Conservation (phyloP, 2,329 filamentous ascomycete genomes). For the Neofusicoccum umdonicola region DNA sequence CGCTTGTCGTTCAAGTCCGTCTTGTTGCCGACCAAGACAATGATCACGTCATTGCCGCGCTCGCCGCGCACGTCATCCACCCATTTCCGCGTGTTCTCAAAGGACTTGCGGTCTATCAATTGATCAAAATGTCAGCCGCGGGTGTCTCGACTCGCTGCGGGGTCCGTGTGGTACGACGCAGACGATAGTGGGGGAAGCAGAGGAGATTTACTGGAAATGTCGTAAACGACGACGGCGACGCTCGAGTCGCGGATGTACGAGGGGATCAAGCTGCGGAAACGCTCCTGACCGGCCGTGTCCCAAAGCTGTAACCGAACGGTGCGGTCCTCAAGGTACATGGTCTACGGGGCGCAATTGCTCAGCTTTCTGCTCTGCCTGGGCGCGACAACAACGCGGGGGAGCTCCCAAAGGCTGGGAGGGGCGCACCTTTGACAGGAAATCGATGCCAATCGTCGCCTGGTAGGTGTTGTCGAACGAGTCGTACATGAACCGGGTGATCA, state of each 20-base stretch:
- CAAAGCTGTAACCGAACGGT: constrained; percentile 96
- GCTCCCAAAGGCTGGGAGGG: background rate
- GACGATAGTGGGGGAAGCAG: constrained; percentile 2
- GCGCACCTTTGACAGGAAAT: constrained; percentile 93
- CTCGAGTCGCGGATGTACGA: constrained; percentile 98
- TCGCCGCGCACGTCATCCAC: constrained; percentile 97
- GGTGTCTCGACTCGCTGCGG: background rate
- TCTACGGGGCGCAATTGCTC: constrained; percentile 52
- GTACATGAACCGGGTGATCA: constrained; percentile 99
- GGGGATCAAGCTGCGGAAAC: constrained; percentile 94
- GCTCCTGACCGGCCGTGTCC: constrained; percentile 97
- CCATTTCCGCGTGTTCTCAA: constrained; percentile 99
- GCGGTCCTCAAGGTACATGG: constrained; percentile 98
- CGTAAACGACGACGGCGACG: constrained; percentile 97
- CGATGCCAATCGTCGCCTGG: constrained; percentile 98
- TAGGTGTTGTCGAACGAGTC: constrained; percentile 99
- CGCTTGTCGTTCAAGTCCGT: constrained; percentile 98
- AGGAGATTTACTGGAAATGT: constrained; percentile 73
- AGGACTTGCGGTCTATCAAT: constrained; percentile 76
- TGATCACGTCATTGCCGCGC: constrained; percentile 97
- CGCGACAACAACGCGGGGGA: background rate
- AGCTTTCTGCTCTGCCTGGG: background rate
- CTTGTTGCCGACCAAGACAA: constrained; percentile 98
- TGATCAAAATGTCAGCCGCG: constrained; percentile 2
- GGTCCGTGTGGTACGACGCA: background rate